Conservation (phyloP, 1,284 basidiomycete species). For the Cryptococcus sp. region DNA sequence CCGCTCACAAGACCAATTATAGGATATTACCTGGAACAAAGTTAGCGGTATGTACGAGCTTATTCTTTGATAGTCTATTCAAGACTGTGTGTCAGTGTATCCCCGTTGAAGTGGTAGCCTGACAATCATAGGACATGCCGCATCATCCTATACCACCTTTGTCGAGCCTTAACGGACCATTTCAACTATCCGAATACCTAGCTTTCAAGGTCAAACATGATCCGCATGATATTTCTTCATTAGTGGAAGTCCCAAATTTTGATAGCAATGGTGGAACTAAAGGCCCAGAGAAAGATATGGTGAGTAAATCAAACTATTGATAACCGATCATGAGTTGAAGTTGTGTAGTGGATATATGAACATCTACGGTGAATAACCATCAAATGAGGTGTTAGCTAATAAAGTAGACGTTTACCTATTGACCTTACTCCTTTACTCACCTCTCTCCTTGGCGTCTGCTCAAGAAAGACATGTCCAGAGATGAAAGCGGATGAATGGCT, state of each 20-base stretch:
- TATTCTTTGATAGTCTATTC: too few species aligned
- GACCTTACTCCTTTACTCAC: constrained; percentile 87
- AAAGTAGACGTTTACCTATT: constrained; percentile 74
- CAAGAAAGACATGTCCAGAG: constrained; percentile 75
- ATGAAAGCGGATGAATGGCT: constrained; percentile 98
- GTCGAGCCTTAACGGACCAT: constrained; percentile 68
- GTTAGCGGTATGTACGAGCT: neutral
- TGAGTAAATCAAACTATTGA: constrained; percentile 21
- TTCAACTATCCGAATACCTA: constrained; percentile 93
- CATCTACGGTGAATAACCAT: constrained; percentile 66
- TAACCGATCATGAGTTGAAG: neutral
- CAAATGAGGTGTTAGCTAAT: neutral
- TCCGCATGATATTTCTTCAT: constrained; percentile 78
- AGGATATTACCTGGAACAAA: neutral
- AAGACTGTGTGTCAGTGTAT: too few species aligned
- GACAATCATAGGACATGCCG: neutral
- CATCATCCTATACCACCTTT: constrained; percentile 25
- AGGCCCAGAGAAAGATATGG: constrained; percentile 49
- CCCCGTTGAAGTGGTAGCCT: too few species aligned
- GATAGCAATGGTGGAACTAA: constrained; percentile 44
- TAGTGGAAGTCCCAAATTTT: constrained; percentile 64
- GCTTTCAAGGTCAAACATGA: constrained; percentile 76
- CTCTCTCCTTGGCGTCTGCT: constrained; percentile 78
- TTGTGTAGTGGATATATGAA: constrained; percentile 80
- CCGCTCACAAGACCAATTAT: neutral